phyloP scores from a whole-genome alignment of 1,284 basidiomycete species.

The Austropuccinia psidii region DNA sequence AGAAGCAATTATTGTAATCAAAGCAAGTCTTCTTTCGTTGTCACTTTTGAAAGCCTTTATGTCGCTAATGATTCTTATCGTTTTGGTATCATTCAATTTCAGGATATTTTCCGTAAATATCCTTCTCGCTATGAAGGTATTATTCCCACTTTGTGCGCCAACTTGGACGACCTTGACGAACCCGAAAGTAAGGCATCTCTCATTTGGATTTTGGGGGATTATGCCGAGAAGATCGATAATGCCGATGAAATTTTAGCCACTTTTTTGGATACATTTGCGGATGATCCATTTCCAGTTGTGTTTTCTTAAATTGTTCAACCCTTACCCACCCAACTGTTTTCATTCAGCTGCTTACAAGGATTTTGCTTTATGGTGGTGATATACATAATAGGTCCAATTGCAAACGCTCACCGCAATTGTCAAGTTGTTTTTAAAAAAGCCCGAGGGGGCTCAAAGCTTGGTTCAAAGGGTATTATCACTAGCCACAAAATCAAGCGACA shows the following conservation, averaged over 20 bases:
- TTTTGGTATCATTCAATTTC: neutral
- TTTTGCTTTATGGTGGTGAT: neutral
- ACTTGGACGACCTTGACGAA: constrained; percentile 86
- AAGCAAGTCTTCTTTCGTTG: constrained; percentile 44
- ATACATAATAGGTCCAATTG: constrained; percentile 70
- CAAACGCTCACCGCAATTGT: constrained; percentile 89
- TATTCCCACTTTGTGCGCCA: constrained; percentile 86
- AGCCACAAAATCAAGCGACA: constrained; percentile 94
- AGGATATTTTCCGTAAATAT: constrained; percentile 91
- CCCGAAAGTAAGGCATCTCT: constrained; percentile 93
- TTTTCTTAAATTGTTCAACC: neutral
- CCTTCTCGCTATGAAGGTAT: constrained; percentile 93
- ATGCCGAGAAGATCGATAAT: constrained; percentile 91
- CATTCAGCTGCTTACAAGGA: neutral
- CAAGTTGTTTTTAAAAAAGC: constrained; percentile 94
- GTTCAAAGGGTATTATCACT: constrained; percentile 94
- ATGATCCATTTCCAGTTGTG: constrained; percentile 76
- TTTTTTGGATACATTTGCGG: constrained; percentile 79
- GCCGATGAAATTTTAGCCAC: constrained; percentile 91
- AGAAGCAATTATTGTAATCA: constrained; percentile 93
- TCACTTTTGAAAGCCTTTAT: neutral
- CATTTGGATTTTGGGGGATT: constrained; percentile 98
- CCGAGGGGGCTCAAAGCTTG: constrained; percentile 75
- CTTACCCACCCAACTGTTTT: neutral
- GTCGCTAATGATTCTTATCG: neutral